These are phyloP conservation scores for Leccinum barrowsii DNA, from an alignment of 768 basidiomycete genomes.

Conservation along the genomic window DNA sequence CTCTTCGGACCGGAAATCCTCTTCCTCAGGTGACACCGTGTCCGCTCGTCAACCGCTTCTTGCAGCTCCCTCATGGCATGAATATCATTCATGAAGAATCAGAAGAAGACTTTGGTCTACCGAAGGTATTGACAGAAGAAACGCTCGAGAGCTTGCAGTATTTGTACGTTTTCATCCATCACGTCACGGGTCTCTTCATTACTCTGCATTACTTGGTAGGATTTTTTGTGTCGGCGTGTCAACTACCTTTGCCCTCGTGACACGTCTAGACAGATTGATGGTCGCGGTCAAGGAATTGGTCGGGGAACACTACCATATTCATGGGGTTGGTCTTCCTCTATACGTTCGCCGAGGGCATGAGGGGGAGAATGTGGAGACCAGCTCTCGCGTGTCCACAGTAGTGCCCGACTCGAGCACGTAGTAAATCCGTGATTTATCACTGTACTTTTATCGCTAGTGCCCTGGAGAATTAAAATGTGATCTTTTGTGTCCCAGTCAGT, in stretches of 20 bases:
- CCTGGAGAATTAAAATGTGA: no score
- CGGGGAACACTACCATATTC: conserved; percentile 85
- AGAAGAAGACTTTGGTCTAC: conserved; percentile 74
- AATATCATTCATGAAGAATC: conserved; percentile 67
- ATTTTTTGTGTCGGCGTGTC: conserved; percentile 73
- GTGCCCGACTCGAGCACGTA: not conserved
- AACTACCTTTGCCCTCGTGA: conserved; percentile 65
- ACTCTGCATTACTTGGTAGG: conserved; percentile 28
- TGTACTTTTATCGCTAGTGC: not conserved
- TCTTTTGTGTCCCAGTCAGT: no score
- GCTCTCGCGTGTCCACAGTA: conserved; percentile 17
- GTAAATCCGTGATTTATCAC: not conserved
- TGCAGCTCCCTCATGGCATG: conserved; percentile 50
- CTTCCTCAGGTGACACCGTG: conserved; percentile 87
- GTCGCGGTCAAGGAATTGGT: conserved; percentile 81
- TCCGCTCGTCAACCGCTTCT: conserved; percentile 49
- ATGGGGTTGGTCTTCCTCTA: conserved; percentile 48
- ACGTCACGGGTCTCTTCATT: not conserved
- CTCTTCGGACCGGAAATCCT: conserved; percentile 68
- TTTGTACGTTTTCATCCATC: conserved; percentile 45
- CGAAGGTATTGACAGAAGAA: conserved; percentile 64
- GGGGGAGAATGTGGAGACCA: conserved; percentile 23
- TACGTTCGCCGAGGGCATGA: conserved; percentile 22
- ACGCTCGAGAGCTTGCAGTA: conserved; percentile 79
- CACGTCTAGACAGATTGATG: conserved; percentile 73